Evolutionary conservation across 371 early-diverging fungal genomes (phyloP).

Genomic region (Mortierella sp.): DNA sequence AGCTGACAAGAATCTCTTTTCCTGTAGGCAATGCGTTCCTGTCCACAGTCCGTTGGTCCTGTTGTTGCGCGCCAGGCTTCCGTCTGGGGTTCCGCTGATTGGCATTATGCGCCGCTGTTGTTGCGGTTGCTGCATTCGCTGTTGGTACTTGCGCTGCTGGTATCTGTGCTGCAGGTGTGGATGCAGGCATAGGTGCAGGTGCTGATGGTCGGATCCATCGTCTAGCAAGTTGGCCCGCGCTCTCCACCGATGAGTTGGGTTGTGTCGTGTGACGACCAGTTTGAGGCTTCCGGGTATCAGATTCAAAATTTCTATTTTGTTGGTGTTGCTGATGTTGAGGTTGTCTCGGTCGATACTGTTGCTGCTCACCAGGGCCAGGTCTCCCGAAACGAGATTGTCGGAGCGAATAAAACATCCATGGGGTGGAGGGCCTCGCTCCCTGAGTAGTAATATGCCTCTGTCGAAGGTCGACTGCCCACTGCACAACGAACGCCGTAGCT

Average conservation of each 20-base stretch:
- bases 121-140: not conserved
- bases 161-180: not conserved
- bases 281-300: not conserved
- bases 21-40: not conserved
- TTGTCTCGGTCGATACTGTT: constrained; percentile 4
- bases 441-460: constrained; percentile 7
- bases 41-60: not conserved
- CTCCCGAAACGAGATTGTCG: not conserved
- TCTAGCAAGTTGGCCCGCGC: not conserved
- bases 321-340: not conserved
- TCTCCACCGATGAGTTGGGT: not conserved
- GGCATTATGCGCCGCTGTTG: not conserved
- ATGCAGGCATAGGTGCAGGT: not conserved
- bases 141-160: not conserved
- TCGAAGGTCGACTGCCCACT: constrained; percentile 8
- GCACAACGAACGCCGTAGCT: not conserved
- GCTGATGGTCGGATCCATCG: not conserved
- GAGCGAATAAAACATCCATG: constrained; percentile 15
- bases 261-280: not conserved
- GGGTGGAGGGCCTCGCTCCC: not conserved
- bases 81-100: not conserved
- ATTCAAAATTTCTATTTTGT: not conserved
- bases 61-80: not conserved
- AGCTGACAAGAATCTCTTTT: constrained; percentile 5
- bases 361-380: not conserved